phyloP scores from a whole-genome alignment of 805 yeast species.

The Wickerhamomyces hampshirensis region DNA sequence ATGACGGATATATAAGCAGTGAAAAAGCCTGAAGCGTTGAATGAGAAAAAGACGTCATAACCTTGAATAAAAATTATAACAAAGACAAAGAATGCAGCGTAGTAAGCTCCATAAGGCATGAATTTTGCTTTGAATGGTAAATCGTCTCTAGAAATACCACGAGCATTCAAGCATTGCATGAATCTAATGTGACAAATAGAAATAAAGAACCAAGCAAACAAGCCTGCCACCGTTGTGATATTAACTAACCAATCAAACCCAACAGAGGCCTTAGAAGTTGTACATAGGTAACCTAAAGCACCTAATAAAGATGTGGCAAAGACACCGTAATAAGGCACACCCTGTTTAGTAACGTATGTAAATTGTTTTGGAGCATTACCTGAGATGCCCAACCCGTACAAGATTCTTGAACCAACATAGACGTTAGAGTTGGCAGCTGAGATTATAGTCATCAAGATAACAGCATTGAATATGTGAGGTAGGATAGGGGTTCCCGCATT shows the following conservation, averaged over 20 bases:
- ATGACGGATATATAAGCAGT: slow-evolving; percentile 73
- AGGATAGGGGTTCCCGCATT: slow-evolving; percentile 63
- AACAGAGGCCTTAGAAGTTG: slow-evolving; percentile 44
- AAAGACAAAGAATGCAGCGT: slow-evolving; percentile 49
- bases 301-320: slow-evolving; percentile 56
- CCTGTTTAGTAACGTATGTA: slow-evolving; percentile 43
- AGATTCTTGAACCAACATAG: slow-evolving; percentile 66
- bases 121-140: slow-evolving; percentile 69
- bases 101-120: slow-evolving; percentile 67
- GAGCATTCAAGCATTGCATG: slow-evolving; percentile 56
- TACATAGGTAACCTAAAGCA: slow-evolving; percentile 54
- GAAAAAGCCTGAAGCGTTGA: slow-evolving; percentile 56
- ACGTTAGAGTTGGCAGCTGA: slow-evolving; percentile 78
- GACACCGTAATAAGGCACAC: slow-evolving; percentile 62
- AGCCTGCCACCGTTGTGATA: slow-evolving; percentile 71
- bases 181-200: slow-evolving; percentile 67
- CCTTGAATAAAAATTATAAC: slow-evolving; percentile 71
- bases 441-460: slow-evolving; percentile 57
- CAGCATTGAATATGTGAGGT: slow-evolving; percentile 70
- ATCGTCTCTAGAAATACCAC: slow-evolving; percentile 62
- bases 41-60: slow-evolving; percentile 53
- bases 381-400: slow-evolving; percentile 58
- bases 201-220: slow-evolving; percentile 68
- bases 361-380: slow-evolving; percentile 56
- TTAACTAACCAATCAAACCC: slow-evolving; percentile 72